phyloP scores from a whole-genome alignment of 306 rosid species.

The Astragalus membranaceus region DNA sequence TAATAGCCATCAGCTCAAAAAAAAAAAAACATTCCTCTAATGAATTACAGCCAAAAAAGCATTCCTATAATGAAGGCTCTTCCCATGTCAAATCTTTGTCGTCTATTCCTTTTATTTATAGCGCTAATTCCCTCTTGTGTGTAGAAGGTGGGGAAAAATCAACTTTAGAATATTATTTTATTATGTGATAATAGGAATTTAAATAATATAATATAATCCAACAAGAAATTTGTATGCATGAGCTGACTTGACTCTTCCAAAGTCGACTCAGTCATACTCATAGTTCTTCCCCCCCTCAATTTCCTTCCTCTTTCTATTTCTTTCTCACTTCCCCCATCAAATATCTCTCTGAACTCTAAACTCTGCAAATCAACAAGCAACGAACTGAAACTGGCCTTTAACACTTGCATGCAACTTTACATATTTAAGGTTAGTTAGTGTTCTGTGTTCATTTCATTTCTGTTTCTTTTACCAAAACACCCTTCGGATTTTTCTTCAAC shows the following conservation, averaged over 20 bases:
- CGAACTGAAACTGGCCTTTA: not conserved
- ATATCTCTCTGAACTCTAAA: not conserved
- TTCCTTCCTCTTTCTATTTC: not conserved
- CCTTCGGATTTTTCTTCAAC: not conserved
- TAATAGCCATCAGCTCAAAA: no score
- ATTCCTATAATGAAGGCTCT: no score
- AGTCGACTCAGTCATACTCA: constrained; percentile 1
- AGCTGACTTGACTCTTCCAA: not conserved
- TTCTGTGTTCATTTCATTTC: not conserved
- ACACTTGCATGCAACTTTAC: not conserved
- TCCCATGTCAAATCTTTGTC: no score
- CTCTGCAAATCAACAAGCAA: not conserved
- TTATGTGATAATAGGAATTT: no score
- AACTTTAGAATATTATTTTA: no score
- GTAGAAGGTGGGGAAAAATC: no score
- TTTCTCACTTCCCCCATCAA: not conserved
- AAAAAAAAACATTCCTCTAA: no score
- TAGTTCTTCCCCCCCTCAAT: not conserved
- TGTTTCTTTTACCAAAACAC: not conserved
- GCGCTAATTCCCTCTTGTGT: no score
- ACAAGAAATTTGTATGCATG: not conserved
- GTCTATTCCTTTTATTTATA: no score
- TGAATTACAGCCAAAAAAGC: no score
- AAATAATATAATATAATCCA: no score
- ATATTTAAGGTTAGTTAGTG: constrained; percentile 5